phyloP scores from a whole-genome alignment of 371 early-diverging fungal genomes.

The Blakeslea trispora region DNA sequence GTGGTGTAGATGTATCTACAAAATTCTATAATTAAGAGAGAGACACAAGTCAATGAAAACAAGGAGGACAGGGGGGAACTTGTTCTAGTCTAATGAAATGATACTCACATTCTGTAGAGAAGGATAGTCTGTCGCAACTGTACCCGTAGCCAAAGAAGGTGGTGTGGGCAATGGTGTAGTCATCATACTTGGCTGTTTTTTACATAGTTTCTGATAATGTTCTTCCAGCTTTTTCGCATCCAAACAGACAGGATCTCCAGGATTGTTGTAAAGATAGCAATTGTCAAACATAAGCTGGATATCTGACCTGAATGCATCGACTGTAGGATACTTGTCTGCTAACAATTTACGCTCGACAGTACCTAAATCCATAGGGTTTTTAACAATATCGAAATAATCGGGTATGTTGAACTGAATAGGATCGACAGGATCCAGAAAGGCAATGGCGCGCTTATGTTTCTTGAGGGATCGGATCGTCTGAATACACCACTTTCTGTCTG shows the following conservation, averaged over 20 bases:
- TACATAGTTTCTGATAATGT: conserved; percentile 42
- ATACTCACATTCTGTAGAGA: too few species aligned
- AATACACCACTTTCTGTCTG: conserved; percentile 25
- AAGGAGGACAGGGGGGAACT: too few species aligned
- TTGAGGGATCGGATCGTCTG: conserved; percentile 60
- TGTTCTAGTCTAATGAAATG: too few species aligned
- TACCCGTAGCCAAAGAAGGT: not conserved
- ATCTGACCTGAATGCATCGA: conserved; percentile 50
- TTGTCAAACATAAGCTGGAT: conserved; percentile 56
- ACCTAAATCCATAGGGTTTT: conserved; percentile 96
- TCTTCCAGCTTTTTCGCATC: conserved; percentile 63
- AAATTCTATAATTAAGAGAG: too few species aligned
- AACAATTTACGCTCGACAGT: conserved; percentile 82
- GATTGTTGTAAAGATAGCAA: conserved; percentile 74
- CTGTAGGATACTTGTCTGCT: conserved; percentile 39
- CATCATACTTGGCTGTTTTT: conserved; percentile 22
- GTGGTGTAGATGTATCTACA: not conserved
- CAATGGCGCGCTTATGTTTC: conserved; percentile 64
- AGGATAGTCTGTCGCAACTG: not conserved
- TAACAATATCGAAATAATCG: conserved; percentile 86
- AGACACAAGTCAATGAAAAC: too few species aligned
- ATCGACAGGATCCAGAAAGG: conserved; percentile 73
- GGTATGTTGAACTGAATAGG: conserved; percentile 45
- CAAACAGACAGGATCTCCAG: conserved; percentile 71
- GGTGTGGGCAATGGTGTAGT: conserved; percentile 10